phyloP scores from a whole-genome alignment of 345 rosid genomes.

The Camelina sativa region DNA sequence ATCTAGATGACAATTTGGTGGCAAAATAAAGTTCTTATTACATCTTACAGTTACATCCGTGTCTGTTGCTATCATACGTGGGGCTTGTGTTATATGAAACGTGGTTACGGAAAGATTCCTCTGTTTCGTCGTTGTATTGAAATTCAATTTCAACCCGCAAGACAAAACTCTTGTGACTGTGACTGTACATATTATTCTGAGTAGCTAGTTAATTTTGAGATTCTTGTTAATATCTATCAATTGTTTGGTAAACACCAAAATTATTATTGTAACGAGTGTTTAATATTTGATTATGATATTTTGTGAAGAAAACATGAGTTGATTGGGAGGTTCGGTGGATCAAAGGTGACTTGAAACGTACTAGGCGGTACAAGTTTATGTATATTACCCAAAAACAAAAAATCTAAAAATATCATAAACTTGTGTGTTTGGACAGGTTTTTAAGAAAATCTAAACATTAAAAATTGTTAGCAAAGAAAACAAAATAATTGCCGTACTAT shows the following conservation, averaged over 20 bases:
- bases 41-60: background rate
- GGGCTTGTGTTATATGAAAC: background rate
- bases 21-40: conserved; percentile 9
- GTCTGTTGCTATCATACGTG: conserved; percentile 20
- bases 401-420: no score
- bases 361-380: no score
- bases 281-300: background rate
- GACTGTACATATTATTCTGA: background rate
- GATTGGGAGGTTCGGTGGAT: background rate
- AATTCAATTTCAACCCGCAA: background rate
- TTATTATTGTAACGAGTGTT: background rate
- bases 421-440: no score
- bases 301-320: background rate
- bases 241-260: background rate
- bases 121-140: background rate
- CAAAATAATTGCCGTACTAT: no score
- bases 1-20: conserved; percentile 51
- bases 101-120: background rate
- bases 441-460: no score
- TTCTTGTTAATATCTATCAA: background rate
- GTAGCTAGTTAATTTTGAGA: background rate
- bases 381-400: no score
- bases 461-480: no score
- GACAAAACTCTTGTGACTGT: background rate
- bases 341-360: background rate